These are phyloP conservation scores for Talaromyces adpressus DNA, from an alignment of 495 filamentous ascomycete genomes.

Conservation along the genomic window DNA sequence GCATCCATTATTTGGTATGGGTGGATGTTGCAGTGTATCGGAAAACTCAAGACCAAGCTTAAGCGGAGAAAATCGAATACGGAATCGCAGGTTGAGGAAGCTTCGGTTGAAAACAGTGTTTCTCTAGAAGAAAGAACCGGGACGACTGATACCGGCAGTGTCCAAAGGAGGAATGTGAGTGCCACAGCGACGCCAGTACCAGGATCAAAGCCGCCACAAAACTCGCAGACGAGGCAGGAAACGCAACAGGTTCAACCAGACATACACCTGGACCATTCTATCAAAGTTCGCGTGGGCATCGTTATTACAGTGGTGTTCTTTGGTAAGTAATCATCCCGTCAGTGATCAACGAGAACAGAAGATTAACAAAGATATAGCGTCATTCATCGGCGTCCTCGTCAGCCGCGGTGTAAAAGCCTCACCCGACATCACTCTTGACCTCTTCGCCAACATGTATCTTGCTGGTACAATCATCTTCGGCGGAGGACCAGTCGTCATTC, in stretches of 20 bases:
- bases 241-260: neutral
- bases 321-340: conserved; percentile 16
- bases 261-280: neutral
- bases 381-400: conserved; percentile 57
- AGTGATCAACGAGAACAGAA: too few relatives aligned
- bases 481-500: conserved; percentile 80
- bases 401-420: conserved; percentile 38
- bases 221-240: neutral
- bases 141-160: neutral
- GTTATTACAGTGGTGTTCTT: conserved; percentile 48
- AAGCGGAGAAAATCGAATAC: neutral
- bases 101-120: neutral
- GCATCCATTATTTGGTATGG: conserved; percentile 55
- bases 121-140: neutral
- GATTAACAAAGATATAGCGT: conserved; percentile 13
- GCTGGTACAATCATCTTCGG: conserved; percentile 89
- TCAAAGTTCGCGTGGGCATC: conserved; percentile 28
- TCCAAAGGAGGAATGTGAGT: conserved; percentile 3
- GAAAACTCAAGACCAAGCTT: neutral
- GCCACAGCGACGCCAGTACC: neutral
- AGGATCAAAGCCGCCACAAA: neutral
- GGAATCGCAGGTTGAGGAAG: neutral
- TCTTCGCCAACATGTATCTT: conserved; percentile 78
- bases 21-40: conserved; percentile 24
- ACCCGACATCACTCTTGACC: conserved; percentile 44